A percentile compares a stretch with the other conserved stretches of the same genome.
These are phyloP conservation scores for Melampsora occidentalis DNA, from an alignment of 1,284 basidiomycete genomes.

Conservation along the genomic window DNA sequence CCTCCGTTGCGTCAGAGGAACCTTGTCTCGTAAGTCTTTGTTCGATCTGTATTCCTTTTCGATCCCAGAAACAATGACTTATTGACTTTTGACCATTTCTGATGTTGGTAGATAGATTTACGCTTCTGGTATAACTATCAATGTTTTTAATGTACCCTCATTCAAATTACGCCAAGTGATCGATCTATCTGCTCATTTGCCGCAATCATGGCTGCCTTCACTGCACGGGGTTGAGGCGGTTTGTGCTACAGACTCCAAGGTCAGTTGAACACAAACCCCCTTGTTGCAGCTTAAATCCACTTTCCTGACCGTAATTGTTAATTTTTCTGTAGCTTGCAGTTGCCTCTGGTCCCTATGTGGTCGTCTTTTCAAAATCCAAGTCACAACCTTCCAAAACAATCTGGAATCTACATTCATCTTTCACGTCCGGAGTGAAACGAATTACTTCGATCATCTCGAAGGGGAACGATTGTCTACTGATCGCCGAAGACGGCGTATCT, in stretches of 20 bases:
- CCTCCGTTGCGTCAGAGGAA: too few species aligned
- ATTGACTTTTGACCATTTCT: too few species aligned
- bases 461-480: constrained; percentile 15
- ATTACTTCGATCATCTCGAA: constrained; percentile 22
- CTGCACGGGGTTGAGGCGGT: constrained; percentile 21
- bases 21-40: too few species aligned
- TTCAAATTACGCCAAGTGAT: constrained; percentile 18
- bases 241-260: constrained; percentile 9
- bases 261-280: background rate
- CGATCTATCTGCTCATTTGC: constrained; percentile 21
- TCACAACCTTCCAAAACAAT: background rate
- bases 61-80: too few species aligned
- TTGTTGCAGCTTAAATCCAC: background rate
- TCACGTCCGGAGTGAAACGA: constrained; percentile 13
- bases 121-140: constrained; percentile 28
- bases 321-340: constrained; percentile 13
- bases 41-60: too few species aligned
- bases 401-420: constrained; percentile 38
- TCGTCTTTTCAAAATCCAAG: constrained; percentile 22
- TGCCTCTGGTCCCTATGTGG: constrained; percentile 19
- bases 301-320: background rate
- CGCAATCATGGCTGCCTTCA: background rate
- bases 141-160: constrained; percentile 8
- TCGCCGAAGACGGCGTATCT: constrained; percentile 28
- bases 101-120: constrained; percentile 12